These are phyloP conservation scores for Trichoderma simmonsii DNA, from an alignment of 2,329 filamentous ascomycete species.

Conservation along the genomic window DNA sequence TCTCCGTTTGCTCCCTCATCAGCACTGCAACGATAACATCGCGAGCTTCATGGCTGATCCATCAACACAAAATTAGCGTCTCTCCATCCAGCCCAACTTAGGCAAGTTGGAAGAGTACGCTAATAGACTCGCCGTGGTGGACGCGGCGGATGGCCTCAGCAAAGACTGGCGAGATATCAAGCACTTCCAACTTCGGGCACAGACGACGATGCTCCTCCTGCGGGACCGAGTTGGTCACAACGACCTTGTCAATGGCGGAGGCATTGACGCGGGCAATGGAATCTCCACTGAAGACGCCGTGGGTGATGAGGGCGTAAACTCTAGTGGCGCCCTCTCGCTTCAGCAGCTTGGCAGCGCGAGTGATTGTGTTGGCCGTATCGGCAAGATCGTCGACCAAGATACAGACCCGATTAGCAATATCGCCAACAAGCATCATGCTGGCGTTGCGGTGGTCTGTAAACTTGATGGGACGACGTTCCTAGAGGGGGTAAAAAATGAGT, in stretches of 20 bases:
- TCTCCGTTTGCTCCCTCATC: conserved; percentile 1
- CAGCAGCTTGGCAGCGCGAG: conserved; percentile 89
- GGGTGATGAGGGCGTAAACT: conserved; percentile 89
- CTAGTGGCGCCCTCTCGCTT: conserved; percentile 92
- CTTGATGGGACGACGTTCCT: conserved; percentile 86
- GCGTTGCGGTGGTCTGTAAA: conserved; percentile 87
- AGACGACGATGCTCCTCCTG: conserved; percentile 75
- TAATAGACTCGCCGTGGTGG: conserved; percentile 97
- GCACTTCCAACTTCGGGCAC: conserved; percentile 85
- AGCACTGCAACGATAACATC: neutral
- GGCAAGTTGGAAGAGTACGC: conserved; percentile 68
- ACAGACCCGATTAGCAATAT: conserved; percentile 75
- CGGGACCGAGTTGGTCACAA: conserved; percentile 93
- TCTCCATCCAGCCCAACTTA: conserved; percentile 16
- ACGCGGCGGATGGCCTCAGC: conserved; percentile 94
- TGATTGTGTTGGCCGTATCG: conserved; percentile 97
- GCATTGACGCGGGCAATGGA: conserved; percentile 93
- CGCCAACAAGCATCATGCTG: conserved; percentile 92
- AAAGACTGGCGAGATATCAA: conserved; percentile 87
- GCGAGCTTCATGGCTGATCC: conserved; percentile 1
- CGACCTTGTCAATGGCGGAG: conserved; percentile 85
- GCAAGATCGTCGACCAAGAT: conserved; percentile 93
- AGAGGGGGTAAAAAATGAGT: conserved; percentile 39
- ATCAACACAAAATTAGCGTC: neutral
- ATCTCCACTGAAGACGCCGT: conserved; percentile 92